Evolutionary conservation across 2,329 filamentous ascomycete species (phyloP), one percentile per base, ranked within the genome.

Genomic region (Fusarium sp.): DNA sequence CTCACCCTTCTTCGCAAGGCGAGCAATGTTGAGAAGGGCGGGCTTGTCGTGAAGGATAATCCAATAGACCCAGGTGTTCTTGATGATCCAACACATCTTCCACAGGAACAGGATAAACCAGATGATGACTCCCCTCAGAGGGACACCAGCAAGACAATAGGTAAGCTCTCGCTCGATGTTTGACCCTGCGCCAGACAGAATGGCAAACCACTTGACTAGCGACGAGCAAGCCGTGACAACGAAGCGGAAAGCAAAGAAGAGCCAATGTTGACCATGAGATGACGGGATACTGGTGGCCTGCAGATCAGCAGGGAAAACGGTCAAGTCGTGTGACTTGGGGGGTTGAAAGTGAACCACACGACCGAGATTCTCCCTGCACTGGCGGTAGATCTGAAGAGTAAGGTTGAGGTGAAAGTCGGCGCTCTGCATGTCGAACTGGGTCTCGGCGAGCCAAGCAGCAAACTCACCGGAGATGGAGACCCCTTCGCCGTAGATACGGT

Each of bases 1-100:
- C 11, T 62, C 65, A 17, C 68, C 68, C 65, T 71, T 71, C 38
- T 65, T 62, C 5, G 68, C 68, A 29, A 71, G 68, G 17, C 68
- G 68, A 9, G 49, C 53, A 24, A 71, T 68, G 42, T 68, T 68
- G 49, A 64, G 62, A 16, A 71, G 65, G 4, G 61, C 61, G 4
- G 68, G 65, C 16, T 62, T 62, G 51, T 69, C 46, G 7, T 71
- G 64, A 24, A 71, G 64, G 9, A 71, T 38, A 35, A 71, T 71
- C 68, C 68, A 71, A 53, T 68, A 71, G 44, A 71, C 66, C 68
- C 68, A 71, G 20, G 64, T 65, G 44, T 71, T 71, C 61, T 71
- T 71, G 12, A 65, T 53, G 6, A 40, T 33, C 29, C 68, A 62
- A 33, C 68, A 71, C 3, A 38, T 24, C 3, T 64, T 71, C 68